Percentiles rank a stretch among this genome's conserved stretches.
Conservation (phyloP, 148 eudicot genomes). For the Tetragonia tetragonoides region DNA sequence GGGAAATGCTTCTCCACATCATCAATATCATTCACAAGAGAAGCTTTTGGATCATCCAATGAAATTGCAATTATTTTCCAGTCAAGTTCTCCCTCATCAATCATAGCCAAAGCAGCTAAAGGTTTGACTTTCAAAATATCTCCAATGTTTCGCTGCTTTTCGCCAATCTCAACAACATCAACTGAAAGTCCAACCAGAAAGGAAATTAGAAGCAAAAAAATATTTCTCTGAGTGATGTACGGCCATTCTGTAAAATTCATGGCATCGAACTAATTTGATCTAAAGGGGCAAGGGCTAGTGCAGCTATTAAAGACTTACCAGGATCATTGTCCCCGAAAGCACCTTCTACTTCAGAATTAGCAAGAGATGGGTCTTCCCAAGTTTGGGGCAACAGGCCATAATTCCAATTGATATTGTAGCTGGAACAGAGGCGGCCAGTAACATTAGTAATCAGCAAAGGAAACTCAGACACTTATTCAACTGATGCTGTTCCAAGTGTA, state of each 20-base stretch:
- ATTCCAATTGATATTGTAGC: conserved; percentile 91
- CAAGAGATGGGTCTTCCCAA: conserved; percentile 85
- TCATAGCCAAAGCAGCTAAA: conserved; percentile 92
- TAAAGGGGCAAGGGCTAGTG: background rate
- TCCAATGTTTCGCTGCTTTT: conserved; percentile 67
- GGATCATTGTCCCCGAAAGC: conserved; percentile 97
- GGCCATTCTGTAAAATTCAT: background rate
- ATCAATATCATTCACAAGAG: conserved; percentile 88
- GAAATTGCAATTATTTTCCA: conserved; percentile 97
- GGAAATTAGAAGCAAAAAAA: conserved; percentile 8
- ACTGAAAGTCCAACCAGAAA: conserved; percentile 41
- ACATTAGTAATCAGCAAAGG: background rate
- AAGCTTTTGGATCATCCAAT: conserved; percentile 92
- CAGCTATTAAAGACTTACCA: conserved; percentile 33
- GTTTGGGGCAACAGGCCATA: conserved; percentile 93
- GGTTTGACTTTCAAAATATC: conserved; percentile 88
- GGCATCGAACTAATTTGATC: background rate
- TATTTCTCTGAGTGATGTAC: background rate
- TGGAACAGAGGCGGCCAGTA: conserved; percentile 21
- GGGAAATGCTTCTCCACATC: conserved; percentile 99
- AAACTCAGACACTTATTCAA: background rate
- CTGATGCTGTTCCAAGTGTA: background rate
- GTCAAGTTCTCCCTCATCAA: conserved; percentile 98
- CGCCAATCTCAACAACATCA: conserved; percentile 98
- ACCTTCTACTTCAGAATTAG: conserved; percentile 83